phyloP scores from a whole-genome alignment of 768 basidiomycete species.

The Pleurotus ostreatus region DNA sequence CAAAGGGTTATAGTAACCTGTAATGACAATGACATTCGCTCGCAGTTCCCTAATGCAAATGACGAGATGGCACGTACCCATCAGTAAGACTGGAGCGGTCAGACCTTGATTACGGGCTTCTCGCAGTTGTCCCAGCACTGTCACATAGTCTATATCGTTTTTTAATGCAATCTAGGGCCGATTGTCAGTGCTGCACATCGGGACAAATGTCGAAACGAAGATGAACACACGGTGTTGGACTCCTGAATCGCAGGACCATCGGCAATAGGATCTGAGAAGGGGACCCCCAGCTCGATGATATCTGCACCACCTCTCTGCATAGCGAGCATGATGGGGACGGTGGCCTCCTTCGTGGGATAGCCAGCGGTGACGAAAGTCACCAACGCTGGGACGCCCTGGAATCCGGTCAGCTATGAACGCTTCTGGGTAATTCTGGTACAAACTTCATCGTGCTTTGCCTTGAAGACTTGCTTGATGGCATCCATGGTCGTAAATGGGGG shows the following conservation, averaged over 20 bases:
- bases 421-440: background rate
- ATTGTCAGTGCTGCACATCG: conserved; percentile 8
- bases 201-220: background rate
- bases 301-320: conserved; percentile 94
- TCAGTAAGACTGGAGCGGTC: conserved; percentile 83
- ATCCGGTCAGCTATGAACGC: background rate
- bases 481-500: conserved; percentile 48
- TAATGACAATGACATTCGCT: background rate
- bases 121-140: conserved; percentile 67
- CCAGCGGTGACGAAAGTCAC: conserved; percentile 95
- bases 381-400: conserved; percentile 55
- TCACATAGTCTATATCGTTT: conserved; percentile 73
- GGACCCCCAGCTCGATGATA: conserved; percentile 92
- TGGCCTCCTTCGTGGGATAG: conserved; percentile 74
- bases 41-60: background rate
- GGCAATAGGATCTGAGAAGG: conserved; percentile 95
- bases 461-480: conserved; percentile 65
- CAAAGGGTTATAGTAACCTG: conserved; percentile 97
- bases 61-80: conserved; percentile 56
- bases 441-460: conserved; percentile 58
- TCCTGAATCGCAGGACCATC: conserved; percentile 94
- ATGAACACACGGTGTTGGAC: conserved; percentile 77
- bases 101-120: conserved; percentile 83
- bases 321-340: conserved; percentile 83
- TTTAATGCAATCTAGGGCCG: conserved; percentile 70